These are phyloP conservation scores for Elaeis guineensis DNA, from an alignment of 176 grass and related monocot genomes.

Conservation along the genomic window DNA sequence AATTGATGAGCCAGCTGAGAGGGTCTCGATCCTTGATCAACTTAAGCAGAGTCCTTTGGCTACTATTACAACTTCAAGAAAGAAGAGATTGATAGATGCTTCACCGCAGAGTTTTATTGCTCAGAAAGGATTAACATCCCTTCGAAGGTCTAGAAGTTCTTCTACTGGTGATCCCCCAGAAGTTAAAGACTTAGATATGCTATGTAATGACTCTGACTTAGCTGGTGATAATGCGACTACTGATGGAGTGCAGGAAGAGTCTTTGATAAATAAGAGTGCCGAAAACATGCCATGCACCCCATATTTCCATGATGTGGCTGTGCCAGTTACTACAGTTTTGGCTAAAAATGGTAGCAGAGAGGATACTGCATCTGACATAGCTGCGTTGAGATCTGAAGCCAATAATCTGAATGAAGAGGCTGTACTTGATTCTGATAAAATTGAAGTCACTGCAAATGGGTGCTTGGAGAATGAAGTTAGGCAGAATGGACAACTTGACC, in stretches of 20 bases:
- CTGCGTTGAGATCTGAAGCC: constrained; percentile 16
- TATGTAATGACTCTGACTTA: constrained; percentile 22
- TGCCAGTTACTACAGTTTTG: constrained; percentile 12
- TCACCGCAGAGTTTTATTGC: constrained; percentile 22
- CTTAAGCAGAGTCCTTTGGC: constrained; percentile 40
- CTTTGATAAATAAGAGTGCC: constrained; percentile 13
- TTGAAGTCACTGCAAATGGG: constrained; percentile 37
- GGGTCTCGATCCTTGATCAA: constrained; percentile 57
- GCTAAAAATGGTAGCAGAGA: constrained; percentile 15
- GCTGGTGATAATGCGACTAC: constrained; percentile 30
- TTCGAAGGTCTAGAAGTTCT: constrained; percentile 32
- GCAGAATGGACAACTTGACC: constrained; percentile 35
- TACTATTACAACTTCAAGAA: constrained; percentile 41
- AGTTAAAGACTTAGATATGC: constrained; percentile 15
- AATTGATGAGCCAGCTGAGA: constrained; percentile 47
- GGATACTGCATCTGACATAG: constrained; percentile 21
- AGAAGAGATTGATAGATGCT: constrained; percentile 32
- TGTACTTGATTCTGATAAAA: constrained; percentile 21
- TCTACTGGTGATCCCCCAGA: constrained; percentile 30
- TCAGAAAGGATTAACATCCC: constrained; percentile 13
- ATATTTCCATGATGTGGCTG: constrained; percentile 12
- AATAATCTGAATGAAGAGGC: constrained; percentile 14
- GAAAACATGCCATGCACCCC: constrained; percentile 18
- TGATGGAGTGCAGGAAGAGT: constrained; percentile 22
- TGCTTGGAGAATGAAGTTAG: constrained; percentile 35